phyloP scores from a whole-genome alignment of 164 flowering plant species.

The Tinospora cordifolia region DNA sequence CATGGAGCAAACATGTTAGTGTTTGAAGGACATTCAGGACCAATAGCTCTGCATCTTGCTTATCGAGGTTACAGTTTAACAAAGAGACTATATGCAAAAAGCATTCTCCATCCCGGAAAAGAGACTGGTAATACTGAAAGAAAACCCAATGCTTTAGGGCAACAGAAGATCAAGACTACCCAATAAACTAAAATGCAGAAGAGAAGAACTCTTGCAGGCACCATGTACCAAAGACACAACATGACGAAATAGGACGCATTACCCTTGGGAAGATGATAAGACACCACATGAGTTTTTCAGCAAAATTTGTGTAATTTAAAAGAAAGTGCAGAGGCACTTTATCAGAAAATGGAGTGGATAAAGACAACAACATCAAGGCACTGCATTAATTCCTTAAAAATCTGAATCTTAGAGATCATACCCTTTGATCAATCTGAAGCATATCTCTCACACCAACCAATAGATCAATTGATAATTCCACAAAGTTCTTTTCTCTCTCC shows the following conservation, averaged over 20 bases:
- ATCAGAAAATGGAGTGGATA: neutral
- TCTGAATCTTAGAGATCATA: conserved; percentile 18
- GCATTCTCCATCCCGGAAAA: conserved; percentile 93
- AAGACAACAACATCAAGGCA: neutral
- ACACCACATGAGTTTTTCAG: neutral
- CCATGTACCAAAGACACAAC: neutral
- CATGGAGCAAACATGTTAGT: conserved; percentile 61
- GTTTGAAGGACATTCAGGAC: conserved; percentile 81
- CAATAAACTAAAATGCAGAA: neutral
- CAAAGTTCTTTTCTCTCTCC: conserved; percentile 59
- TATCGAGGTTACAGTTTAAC: conserved; percentile 72
- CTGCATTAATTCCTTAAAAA: neutral
- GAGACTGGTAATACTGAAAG: conserved; percentile 73
- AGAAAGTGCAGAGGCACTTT: neutral
- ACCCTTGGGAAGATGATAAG: neutral
- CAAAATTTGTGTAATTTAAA: neutral
- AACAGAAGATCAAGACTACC: conserved; percentile 7
- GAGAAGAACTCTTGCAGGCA: neutral
- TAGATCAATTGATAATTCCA: conserved; percentile 63
- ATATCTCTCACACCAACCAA: conserved; percentile 78
- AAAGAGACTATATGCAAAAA: conserved; percentile 94
- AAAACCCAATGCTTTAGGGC: conserved; percentile 13
- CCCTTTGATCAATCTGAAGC: conserved; percentile 56
- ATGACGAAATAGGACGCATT: neutral
- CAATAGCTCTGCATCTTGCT: conserved; percentile 61